Evolutionary conservation across 441 rosid genomes (phyloP).

Genomic region (Gossypium aridum): DNA sequence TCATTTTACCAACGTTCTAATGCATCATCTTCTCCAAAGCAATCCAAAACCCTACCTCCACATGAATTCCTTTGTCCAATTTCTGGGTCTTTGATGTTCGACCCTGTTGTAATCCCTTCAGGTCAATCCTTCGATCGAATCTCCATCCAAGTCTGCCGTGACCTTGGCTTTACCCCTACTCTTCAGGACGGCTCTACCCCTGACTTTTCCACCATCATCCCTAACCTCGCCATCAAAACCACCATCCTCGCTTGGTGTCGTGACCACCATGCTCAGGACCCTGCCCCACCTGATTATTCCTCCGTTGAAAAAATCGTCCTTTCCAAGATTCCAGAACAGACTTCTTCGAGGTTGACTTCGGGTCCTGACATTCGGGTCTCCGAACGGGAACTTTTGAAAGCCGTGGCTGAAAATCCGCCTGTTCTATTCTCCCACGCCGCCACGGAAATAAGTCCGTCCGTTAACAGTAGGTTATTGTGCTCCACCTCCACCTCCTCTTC

Average conservation of each 20-base stretch:
- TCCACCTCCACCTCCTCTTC: slow-evolving; percentile 64
- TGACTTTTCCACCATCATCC: slow-evolving; percentile 40
- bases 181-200: slow-evolving; percentile 42
- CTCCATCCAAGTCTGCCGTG: slow-evolving; percentile 44
- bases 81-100: slow-evolving; percentile 43
- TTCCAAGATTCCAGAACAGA: slow-evolving; percentile 24
- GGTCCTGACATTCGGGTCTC: slow-evolving; percentile 42
- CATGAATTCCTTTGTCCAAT: slow-evolving; percentile 44
- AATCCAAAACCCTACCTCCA: slow-evolving; percentile 25
- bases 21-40: slow-evolving; percentile 24
- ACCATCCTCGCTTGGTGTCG: slow-evolving; percentile 50
- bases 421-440: slow-evolving; percentile 43
- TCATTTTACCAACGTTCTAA: slow-evolving; percentile 38
- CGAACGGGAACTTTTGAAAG: slow-evolving; percentile 53
- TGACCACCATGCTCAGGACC: slow-evolving; percentile 18
- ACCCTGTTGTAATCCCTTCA: slow-evolving; percentile 53
- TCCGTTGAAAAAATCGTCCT: slow-evolving; percentile 30
- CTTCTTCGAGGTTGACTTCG: slow-evolving; percentile 4
- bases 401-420: slow-evolving; percentile 55
- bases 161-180: slow-evolving; percentile 33
- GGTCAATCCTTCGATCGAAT: slow-evolving; percentile 65
- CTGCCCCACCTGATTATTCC: slow-evolving; percentile 31
- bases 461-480: slow-evolving; percentile 30
- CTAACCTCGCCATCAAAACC: slow-evolving; percentile 43
- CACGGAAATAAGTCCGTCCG: slow-evolving; percentile 47